Base-by-base conservation (phyloP, 805 yeast species). In the Metschnikowia anglica region DNA sequence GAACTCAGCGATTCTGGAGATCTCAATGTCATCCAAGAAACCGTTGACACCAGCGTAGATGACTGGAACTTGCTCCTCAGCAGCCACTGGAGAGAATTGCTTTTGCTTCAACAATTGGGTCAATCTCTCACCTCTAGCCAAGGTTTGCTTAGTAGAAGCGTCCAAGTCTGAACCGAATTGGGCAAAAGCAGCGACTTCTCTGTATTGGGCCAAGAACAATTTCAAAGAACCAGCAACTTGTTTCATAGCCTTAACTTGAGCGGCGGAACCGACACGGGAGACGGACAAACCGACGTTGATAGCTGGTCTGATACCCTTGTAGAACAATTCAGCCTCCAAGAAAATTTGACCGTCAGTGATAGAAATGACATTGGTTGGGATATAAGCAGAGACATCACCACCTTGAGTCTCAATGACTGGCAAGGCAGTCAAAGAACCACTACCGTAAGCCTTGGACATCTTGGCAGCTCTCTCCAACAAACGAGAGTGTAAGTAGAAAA, bases 121-220 rank as follows among this genome's bases (percentile, higher is more conserved):
- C 70, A 93, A 86, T 82, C 99, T 91, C 85, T 93, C 99, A 89
- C 99, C 99, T 86, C 99, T 90, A 65, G 80, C 78, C 73, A 93
- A 84, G 67, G 99, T 93, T 80, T 89, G 97, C 81, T 91, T 93
- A 76, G 99, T 93, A 50, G 97, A 89, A 62, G 99, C 98, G 77
- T 93, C 99, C 74, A 93, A 83, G 78, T 93, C 99, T 61, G 99
- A 93, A 85, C 99, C 99, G 83, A 93, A 93, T 83, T 93, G 99
- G 65, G 99, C 99, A 76, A 93, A 93, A 66, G 99, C 99, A 72
- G 99, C 99, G 65, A 93, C 99, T 85, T 93, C 99, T 88, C 99
- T 90, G 87, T 93, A 93, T 82, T 93, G 99, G 65, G 99, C 99
- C 83, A 93, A 87, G 97, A 89, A 93, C 75, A 93, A 88, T 78